Base-by-base conservation (phyloP, 2,329 filamentous ascomycete species). In the Colletotrichum sansevieriae region DNA sequence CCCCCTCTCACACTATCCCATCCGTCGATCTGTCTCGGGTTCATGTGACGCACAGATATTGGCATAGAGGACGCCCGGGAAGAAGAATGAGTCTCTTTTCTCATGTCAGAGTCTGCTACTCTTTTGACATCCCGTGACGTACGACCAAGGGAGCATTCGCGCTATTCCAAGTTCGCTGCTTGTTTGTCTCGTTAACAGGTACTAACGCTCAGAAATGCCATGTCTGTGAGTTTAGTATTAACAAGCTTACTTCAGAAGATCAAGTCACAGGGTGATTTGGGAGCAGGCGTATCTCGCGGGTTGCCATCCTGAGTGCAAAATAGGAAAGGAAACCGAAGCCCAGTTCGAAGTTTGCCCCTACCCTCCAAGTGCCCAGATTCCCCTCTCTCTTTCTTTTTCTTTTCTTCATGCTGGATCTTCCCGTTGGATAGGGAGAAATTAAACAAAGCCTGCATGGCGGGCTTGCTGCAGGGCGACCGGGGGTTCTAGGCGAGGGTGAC, bases 311-410 rank as follows among this genome's bases (percentile, higher is more conserved):
- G 4, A 29, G 25, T 44, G 20, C 43, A 41, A 41, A 65, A 56
- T n/a, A 39, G 55, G 52, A 61, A 65, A 56, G 43, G 49, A 56
- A 65, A 46, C 55, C 54, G 62, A 60, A 56, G 18, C n/a, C 25
- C 22, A 8, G 25, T 12, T 43, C 22, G 13, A n/a, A 20, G 7
- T 20, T 54, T 41, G 39, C 11, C 51, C 15, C 5, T 39, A n/a
- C 18, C 18, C 18, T 18, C 18, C 18, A 18, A 15, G 46, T 22
- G 51, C 55, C 41, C 37, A 15, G 37, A 35, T 13, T 39, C 29
- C 4, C 7, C 25, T 8, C 25, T 8, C 7, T 29, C 7, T 29
- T 29, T 29, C 29, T 29, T 29, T 29, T 9, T 29, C 8, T 29
- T 1, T 29, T 29, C 29, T 29, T 29, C 29, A 8, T 29, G 29